These are phyloP conservation scores for Thymus quinquecostatus DNA, from an alignment of 257 asterid species.

Conservation along the genomic window DNA sequence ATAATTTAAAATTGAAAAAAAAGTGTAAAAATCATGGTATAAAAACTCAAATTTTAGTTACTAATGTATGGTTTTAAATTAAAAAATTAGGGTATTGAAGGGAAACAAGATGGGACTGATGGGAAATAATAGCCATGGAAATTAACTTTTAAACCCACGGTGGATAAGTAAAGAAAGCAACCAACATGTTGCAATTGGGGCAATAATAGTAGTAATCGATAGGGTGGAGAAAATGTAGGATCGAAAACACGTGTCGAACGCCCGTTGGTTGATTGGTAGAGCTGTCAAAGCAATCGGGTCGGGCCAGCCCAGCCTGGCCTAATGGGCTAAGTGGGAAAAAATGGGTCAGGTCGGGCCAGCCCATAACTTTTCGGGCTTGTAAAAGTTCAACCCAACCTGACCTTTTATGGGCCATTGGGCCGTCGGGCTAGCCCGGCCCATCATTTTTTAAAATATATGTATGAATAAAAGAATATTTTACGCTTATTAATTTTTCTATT, in stretches of 20 bases:
- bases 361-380: too few species aligned
- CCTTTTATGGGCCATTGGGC: too few species aligned
- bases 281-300: too few species aligned
- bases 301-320: too few species aligned
- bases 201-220: not conserved
- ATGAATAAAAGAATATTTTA: too few species aligned
- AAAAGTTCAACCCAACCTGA: too few species aligned
- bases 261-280: not conserved
- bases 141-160: slow-evolving; percentile 50
- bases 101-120: slow-evolving; percentile 49
- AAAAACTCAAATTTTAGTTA: not conserved
- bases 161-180: slow-evolving; percentile 59
- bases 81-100: not conserved
- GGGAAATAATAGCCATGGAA: slow-evolving; percentile 45
- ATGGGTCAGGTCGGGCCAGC: too few species aligned
- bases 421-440: too few species aligned
- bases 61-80: not conserved
- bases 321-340: too few species aligned
- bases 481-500: too few species aligned
- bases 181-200: slow-evolving; percentile 40
- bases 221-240: not conserved
- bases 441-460: too few species aligned
- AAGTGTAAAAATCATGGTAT: too few species aligned
- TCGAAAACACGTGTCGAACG: slow-evolving; percentile 8
- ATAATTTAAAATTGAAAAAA: not conserved